Evolutionary conservation across 2,329 filamentous ascomycete species (phyloP).

Genomic region (Stylonectria norvegica): DNA sequence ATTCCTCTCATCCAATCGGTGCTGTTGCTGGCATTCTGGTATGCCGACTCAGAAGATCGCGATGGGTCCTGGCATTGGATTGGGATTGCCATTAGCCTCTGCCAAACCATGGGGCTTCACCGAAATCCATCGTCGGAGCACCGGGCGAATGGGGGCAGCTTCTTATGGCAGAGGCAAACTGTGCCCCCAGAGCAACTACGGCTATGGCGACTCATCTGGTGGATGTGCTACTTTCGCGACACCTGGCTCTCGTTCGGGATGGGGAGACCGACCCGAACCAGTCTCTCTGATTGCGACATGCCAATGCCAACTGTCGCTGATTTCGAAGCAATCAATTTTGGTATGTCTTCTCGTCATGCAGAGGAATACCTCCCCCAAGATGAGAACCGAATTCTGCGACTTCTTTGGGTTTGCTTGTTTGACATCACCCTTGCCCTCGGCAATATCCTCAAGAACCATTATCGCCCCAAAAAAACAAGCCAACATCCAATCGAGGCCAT

Average conservation of each 20-base stretch:
- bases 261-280: background rate
- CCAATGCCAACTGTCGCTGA: background rate
- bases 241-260: background rate
- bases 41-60: constrained; percentile 39
- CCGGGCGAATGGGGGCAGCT: background rate
- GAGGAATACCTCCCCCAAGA: background rate
- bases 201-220: constrained; percentile 1
- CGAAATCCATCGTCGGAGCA: constrained; percentile 13
- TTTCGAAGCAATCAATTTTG: background rate
- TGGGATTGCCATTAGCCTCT: constrained; percentile 41
- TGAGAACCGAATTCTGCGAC: background rate
- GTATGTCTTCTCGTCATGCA: background rate
- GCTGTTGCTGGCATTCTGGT: constrained; percentile 41
- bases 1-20: constrained; percentile 40
- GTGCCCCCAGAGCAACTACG: background rate
- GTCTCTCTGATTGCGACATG: background rate
- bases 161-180: background rate
- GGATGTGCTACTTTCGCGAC: background rate
- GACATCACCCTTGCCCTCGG: background rate
- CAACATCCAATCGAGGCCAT: background rate
- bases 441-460: background rate
- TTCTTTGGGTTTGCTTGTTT: background rate
- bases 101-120: constrained; percentile 42
- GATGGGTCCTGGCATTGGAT: constrained; percentile 45
- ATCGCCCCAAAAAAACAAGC: background rate